Base-by-base conservation (phyloP, 2,329 filamentous ascomycete species). In the Alternaria longipes region DNA sequence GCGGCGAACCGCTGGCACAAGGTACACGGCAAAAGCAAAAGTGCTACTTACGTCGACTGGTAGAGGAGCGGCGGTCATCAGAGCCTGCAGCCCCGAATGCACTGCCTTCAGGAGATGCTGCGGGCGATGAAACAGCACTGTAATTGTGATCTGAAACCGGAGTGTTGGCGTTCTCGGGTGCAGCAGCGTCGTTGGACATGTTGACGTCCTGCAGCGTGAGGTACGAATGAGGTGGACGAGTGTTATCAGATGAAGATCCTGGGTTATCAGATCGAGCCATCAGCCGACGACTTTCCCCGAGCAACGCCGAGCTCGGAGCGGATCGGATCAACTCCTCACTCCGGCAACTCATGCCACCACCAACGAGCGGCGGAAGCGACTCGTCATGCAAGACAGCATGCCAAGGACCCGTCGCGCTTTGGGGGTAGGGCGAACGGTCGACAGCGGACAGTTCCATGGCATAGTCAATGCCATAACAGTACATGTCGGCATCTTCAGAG, bases 251-350 rank as follows among this genome's bases (percentile, higher is more conserved):
- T 67, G 63, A 45, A 55, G 40, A 52, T 47, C 34, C 54, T 49
- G 41, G 20, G 56, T 72, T 73, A 75, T 75, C 72, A 71, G 72
- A 74, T 74, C 64, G 47, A 63, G 36, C 66, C 53, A 64, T 58
- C 60, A 63, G 62, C 56, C 47, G n/a, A 34, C 32, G 20, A 18
- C 26, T 28, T 49, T 11, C 24, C 36, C 61, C 65, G 64, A 56
- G 52, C 55, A 32, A 52, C 38, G 64, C 65, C 71, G 68, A 68
- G 54, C 51, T 64, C 68, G 67, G 60, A 58, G 61, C 66, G 66
- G 61, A 61, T 24, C 59, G 54, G 54, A 42, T 18, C 41, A 56
- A 56, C 53, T 51, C 28, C 26, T 38, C 38, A 38, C 20, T 41
- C 18, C 18, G 18, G 3, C n/a, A 41, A 20, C 18, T 9, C n/a